phyloP scores from a whole-genome alignment of 768 basidiomycete genomes.

The Amanita molliuscula region DNA sequence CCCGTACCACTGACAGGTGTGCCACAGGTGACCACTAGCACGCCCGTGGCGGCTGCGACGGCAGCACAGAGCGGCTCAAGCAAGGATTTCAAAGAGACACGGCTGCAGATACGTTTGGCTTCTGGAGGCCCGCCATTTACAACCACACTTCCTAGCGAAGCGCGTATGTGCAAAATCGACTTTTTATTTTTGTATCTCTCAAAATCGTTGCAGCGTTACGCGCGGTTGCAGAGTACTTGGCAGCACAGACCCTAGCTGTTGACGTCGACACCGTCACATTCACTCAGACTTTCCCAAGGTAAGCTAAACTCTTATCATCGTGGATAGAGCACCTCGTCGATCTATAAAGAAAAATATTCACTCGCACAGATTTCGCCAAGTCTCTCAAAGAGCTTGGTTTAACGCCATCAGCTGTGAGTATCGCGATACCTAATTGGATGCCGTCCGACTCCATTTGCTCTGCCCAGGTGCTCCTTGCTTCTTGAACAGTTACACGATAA shows the following conservation, averaged over 20 bases:
- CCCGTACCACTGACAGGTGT: conserved; percentile 18
- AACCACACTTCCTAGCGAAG: conserved; percentile 69
- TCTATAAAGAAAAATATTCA: conserved; percentile 61
- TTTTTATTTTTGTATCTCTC: conserved; percentile 1
- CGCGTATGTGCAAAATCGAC: conserved; percentile 38
- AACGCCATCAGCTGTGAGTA: conserved; percentile 79
- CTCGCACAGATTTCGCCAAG: conserved; percentile 63
- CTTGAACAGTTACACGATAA: not conserved
- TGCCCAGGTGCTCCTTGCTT: conserved; percentile 1
- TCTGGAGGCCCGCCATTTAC: conserved; percentile 75
- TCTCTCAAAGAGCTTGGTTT: conserved; percentile 77
- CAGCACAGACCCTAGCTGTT: conserved; percentile 57
- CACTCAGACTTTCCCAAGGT: conserved; percentile 82
- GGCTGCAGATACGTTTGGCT: conserved; percentile 83
- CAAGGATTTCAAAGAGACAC: conserved; percentile 77
- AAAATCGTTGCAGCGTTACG: conserved; percentile 44
- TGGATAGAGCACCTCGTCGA: not conserved
- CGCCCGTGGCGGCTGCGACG: conserved; percentile 25
- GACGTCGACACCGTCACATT: conserved; percentile 74
- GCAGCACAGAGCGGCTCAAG: conserved; percentile 31
- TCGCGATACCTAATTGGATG: conserved; percentile 2
- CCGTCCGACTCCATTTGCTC: not conserved
- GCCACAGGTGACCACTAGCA: conserved; percentile 13
- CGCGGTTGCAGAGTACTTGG: conserved; percentile 83
- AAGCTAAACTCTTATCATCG: conserved; percentile 4